These are phyloP conservation scores for Pyrenochaeta sp. DNA, from an alignment of 2,329 filamentous ascomycete species.

Conservation along the genomic window DNA sequence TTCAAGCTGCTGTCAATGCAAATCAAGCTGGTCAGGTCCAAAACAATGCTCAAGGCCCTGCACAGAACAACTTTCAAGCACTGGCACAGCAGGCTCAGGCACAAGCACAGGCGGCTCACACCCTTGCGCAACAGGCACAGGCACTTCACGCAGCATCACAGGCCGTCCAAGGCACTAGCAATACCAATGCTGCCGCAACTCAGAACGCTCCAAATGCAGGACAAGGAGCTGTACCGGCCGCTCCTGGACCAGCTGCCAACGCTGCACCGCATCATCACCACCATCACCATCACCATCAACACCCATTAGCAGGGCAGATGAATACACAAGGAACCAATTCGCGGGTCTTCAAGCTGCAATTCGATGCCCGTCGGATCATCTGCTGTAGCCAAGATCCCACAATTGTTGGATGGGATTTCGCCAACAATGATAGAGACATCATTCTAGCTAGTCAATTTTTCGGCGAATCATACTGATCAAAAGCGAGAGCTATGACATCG, in stretches of 20 bases:
- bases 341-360: constrained; percentile 94
- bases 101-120: constrained; percentile 44
- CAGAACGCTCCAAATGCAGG: constrained; percentile 15
- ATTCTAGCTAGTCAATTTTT: constrained; percentile 82
- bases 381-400: constrained; percentile 91
- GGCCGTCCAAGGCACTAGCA: constrained; percentile 25
- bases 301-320: constrained; percentile 30
- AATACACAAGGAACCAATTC: constrained; percentile 54
- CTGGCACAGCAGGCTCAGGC: constrained; percentile 47
- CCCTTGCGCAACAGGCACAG: constrained; percentile 44
- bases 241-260: constrained; percentile 25
- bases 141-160: constrained; percentile 46
- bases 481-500: neutral
- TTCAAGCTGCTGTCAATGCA: constrained; percentile 25
- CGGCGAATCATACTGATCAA: constrained; percentile 51
- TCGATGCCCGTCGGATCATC: constrained; percentile 90
- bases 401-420: constrained; percentile 99
- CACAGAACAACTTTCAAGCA: constrained; percentile 40
- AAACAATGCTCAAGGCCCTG: constrained; percentile 14
- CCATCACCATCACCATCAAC: constrained; percentile 42
- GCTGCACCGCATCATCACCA: constrained; percentile 28
- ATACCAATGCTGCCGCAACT: constrained; percentile 18
- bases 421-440: constrained; percentile 81
- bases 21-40: constrained; percentile 27
- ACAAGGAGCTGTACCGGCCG: constrained; percentile 17